These are phyloP conservation scores for Mycena kentingensis DNA, from an alignment of 768 basidiomycete species.

Conservation along the genomic window DNA sequence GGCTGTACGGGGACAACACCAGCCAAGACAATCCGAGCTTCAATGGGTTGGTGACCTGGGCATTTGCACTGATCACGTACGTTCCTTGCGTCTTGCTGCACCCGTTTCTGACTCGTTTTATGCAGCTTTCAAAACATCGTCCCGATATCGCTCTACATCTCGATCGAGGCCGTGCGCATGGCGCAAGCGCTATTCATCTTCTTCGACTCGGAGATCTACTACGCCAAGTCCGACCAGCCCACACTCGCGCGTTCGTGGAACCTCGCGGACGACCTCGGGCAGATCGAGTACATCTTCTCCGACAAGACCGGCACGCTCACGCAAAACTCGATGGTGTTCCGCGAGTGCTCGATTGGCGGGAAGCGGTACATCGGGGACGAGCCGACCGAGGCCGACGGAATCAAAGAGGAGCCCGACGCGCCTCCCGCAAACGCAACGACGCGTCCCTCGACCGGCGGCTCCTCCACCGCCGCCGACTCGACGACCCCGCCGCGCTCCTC, in stretches of 20 bases:
- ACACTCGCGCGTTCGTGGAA: constrained; percentile 93
- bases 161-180: constrained; percentile 91
- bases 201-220: constrained; percentile 85
- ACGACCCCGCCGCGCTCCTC: constrained; percentile 21
- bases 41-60: constrained; percentile 89
- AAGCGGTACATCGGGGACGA: constrained; percentile 77
- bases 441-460: constrained; percentile 30
- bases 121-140: constrained; percentile 92
- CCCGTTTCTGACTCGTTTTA: neutral
- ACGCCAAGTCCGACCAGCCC: constrained; percentile 73
- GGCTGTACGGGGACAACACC: constrained; percentile 70
- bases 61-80: constrained; percentile 87
- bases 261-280: constrained; percentile 94
- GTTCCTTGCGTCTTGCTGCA: constrained; percentile 31
- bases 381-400: no score
- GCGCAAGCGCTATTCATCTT: constrained; percentile 95
- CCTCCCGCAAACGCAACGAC: constrained; percentile 25
- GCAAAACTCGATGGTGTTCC: constrained; percentile 94
- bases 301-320: constrained; percentile 98
- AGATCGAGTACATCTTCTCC: constrained; percentile 97
- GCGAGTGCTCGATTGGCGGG: constrained; percentile 88
- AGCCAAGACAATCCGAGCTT: constrained; percentile 80
- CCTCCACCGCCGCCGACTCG: constrained; percentile 32
- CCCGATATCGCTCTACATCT: constrained; percentile 97
- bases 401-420: constrained; percentile 33